These are phyloP conservation scores for Pichia terricola DNA, from an alignment of 1,139 yeast genomes.

Conservation along the genomic window DNA sequence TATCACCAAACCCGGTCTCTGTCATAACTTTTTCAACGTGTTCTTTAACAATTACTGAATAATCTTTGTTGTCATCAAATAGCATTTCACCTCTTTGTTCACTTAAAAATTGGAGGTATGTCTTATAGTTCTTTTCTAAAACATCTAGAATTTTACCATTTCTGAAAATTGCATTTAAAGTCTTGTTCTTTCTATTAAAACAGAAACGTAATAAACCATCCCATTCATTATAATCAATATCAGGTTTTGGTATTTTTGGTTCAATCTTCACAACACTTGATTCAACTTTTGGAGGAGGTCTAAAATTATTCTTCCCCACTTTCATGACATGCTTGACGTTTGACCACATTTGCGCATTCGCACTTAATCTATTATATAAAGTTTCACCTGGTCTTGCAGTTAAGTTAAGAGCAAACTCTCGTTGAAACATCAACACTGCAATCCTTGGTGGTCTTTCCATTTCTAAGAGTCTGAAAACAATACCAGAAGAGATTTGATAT, in stretches of 20 bases:
- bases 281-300: conserved; percentile 99
- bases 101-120: conserved; percentile 55
- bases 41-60: conserved; percentile 41
- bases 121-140: conserved; percentile 79
- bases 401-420: conserved; percentile 89
- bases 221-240: conserved; percentile 91
- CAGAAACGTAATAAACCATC: conserved; percentile 88
- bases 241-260: conserved; percentile 84
- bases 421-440: conserved; percentile 92
- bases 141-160: conserved; percentile 74
- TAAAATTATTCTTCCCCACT: conserved; percentile 90
- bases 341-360: conserved; percentile 99
- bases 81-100: conserved; percentile 45
- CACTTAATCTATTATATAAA: conserved; percentile 84
- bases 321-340: conserved; percentile 97
- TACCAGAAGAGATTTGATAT: conserved; percentile 92
- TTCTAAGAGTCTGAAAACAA: conserved; percentile 83
- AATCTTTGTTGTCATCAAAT: conserved; percentile 38
- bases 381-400: conserved; percentile 94
- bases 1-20: conserved; percentile 72
- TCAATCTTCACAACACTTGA: conserved; percentile 92
- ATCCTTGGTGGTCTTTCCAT: conserved; percentile 94
- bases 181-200: conserved; percentile 88
- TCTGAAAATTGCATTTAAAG: conserved; percentile 88
- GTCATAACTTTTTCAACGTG: conserved; percentile 58